phyloP scores from a whole-genome alignment of 768 basidiomycete genomes.

The Calvatia gigantea region DNA sequence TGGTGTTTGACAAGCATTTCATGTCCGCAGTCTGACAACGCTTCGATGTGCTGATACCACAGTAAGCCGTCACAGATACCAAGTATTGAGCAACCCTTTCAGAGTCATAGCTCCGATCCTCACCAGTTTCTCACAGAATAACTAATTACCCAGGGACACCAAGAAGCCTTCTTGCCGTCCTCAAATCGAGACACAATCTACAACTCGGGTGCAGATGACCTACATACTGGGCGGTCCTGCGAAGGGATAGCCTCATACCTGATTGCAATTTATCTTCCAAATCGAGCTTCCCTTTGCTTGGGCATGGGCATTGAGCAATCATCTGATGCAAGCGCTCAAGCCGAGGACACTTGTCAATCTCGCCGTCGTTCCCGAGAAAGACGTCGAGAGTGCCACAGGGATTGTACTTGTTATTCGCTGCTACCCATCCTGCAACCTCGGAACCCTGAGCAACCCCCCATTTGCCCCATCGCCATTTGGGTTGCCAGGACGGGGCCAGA shows the following conservation, averaged over 20 bases:
- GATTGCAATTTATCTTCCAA: background rate
- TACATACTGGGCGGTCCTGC: background rate
- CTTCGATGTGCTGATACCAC: too few species aligned
- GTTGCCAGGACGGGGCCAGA: background rate
- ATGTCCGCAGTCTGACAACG: too few species aligned
- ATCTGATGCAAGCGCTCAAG: background rate
- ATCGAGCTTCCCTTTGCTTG: background rate
- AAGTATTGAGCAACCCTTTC: background rate
- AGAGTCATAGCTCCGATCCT: background rate
- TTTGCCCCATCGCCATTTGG: background rate
- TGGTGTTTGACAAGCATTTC: background rate
- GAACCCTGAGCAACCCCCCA: background rate
- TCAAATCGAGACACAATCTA: conserved; percentile 1
- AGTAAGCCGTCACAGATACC: too few species aligned
- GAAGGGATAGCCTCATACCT: background rate
- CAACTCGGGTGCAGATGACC: conserved; percentile 1
- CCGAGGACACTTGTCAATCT: background rate
- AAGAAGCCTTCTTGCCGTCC: background rate
- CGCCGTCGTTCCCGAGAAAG: background rate
- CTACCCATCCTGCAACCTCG: too few species aligned
- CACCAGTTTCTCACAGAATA: background rate
- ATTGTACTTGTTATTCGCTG: background rate
- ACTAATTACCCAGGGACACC: background rate
- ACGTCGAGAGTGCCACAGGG: background rate
- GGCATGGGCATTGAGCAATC: background rate